Base-by-base conservation (phyloP, 495 filamentous ascomycete genomes). In the Lophiostoma macrostomum region DNA sequence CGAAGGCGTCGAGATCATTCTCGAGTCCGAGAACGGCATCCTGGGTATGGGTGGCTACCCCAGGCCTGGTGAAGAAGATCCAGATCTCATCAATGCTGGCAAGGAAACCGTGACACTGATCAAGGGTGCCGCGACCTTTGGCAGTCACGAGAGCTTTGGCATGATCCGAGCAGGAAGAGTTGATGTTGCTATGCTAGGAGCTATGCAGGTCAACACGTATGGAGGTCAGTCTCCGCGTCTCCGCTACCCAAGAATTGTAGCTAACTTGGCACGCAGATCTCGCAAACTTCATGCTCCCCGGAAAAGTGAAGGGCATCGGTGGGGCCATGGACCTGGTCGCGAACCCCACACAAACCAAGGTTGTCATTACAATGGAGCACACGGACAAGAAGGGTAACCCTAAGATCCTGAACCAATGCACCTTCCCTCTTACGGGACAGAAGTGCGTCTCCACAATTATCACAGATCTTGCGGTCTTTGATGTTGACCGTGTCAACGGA, bases 331-430 rank as follows among this genome's bases (percentile, higher is more conserved):
- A 96, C 62, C 72, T 96, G 27, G 90, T 96, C 44, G 85, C 80
- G 54, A 95, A 95, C 74, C 90, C 90, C 2, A 73, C 76, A 38
- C 76, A 76, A 32, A 96, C 90, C 25, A 94, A 91, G 75, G 90
- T 96, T 7, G 90, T 96, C 12, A 86, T 95, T 46, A 93, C 88
- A 5, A 96, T 94, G 90, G 90, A 96, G 71, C 90, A 96, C 72
- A 87, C 83, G 4, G 90, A 94, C 66, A 91, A 90, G 82, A 90
- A 91, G 76, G 90, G 90, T 48, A 86, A 86, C 65, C 78, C 89
- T 44, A 96, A 96, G 85, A 91, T 96, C 66, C 76, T 95, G 8
- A 54, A 60, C 1, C 34, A 60, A 86, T 95, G 90, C 75, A 85
- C 85, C 27, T 93, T 96, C 77, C 90, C 90, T 2, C 70, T 96